A percentile compares a stretch with the other conserved stretches of the same genome.
Evolutionary conservation across 2,329 filamentous ascomycete species (phyloP).

Genomic region (Neofusicoccum ribis): DNA sequence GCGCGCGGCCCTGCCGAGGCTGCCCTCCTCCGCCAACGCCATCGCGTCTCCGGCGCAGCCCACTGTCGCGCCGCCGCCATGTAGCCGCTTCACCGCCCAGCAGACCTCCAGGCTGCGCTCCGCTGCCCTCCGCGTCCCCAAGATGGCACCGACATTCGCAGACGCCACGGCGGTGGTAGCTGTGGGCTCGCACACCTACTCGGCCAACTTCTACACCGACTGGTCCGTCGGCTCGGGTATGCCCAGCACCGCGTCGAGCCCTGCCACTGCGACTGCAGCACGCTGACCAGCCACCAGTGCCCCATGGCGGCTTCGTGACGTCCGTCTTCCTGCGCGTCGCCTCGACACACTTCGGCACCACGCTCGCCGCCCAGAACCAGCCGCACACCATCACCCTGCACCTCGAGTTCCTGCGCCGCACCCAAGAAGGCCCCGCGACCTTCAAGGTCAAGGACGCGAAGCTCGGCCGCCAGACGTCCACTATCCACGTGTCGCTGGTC

Average conservation of each 20-base stretch:
- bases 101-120: neutral
- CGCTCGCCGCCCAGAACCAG: conserved; percentile 59
- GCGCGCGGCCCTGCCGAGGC: conserved; percentile 4
- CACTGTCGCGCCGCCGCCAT: neutral
- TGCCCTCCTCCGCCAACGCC: neutral
- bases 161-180: conserved; percentile 52
- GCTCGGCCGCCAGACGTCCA: conserved; percentile 62
- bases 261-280: neutral
- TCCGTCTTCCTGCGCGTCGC: conserved; percentile 62
- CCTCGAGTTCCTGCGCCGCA: conserved; percentile 65
- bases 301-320: conserved; percentile 70
- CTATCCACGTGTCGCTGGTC: conserved; percentile 63
- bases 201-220: conserved; percentile 54
- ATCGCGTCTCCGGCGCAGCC: neutral
- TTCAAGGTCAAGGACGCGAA: conserved; percentile 65
- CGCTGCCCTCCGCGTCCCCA: neutral
- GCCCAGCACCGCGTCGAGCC: conserved; percentile 44
- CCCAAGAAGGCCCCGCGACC: conserved; percentile 56
- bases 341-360: conserved; percentile 58
- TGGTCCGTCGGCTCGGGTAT: conserved; percentile 69
- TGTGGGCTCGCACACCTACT: conserved; percentile 59
- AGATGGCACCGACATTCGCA: conserved; percentile 41
- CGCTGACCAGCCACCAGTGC: conserved; percentile 50
- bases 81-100: neutral
- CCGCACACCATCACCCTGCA: conserved; percentile 66